These are phyloP conservation scores for Lachnellula arida DNA, from an alignment of 2,329 filamentous ascomycete genomes.

Conservation along the genomic window DNA sequence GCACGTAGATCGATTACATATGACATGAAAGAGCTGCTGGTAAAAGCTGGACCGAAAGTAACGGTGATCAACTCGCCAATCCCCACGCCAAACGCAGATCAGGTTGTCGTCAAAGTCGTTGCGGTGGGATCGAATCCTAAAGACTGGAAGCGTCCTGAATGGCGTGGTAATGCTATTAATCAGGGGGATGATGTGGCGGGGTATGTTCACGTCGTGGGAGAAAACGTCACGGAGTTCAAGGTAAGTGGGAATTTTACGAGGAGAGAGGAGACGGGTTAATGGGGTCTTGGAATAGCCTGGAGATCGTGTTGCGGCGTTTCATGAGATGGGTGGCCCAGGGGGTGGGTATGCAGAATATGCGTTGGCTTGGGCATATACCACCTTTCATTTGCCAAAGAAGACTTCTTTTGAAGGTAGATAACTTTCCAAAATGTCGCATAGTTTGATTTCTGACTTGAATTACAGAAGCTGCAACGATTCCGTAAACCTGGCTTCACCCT, in stretches of 20 bases:
- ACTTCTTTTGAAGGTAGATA: constrained; percentile 30
- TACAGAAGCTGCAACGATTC: constrained; percentile 45
- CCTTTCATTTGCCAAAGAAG: constrained; percentile 35
- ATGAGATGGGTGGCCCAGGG: constrained; percentile 43
- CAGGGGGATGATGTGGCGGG: constrained; percentile 39
- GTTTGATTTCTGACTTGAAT: no score
- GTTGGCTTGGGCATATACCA: constrained; percentile 47
- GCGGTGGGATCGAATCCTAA: constrained; percentile 18
- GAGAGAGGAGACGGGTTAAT: no score
- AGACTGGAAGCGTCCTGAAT: constrained; percentile 16
- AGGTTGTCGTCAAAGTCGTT: constrained; percentile 23
- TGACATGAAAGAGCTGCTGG: constrained; percentile 14
- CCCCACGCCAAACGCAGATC: constrained; percentile 15
- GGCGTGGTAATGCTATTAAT: constrained; percentile 24
- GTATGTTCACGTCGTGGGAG: constrained; percentile 42
- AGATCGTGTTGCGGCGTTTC: constrained; percentile 43
- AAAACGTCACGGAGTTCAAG: constrained; percentile 40
- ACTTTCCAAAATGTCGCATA: no score
- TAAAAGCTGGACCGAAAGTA: constrained; percentile 12
- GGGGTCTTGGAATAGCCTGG: constrained; percentile 11
- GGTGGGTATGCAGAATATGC: constrained; percentile 58
- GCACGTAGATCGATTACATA: background rate
- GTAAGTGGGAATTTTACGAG: constrained; percentile 13
- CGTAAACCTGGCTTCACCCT: constrained; percentile 20
- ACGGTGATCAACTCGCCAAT: constrained; percentile 13